Percentiles rank a stretch among this genome's conserved stretches.
phyloP scores from a whole-genome alignment of 331 rosid genomes.

The Rhamnella rubrinervis region DNA sequence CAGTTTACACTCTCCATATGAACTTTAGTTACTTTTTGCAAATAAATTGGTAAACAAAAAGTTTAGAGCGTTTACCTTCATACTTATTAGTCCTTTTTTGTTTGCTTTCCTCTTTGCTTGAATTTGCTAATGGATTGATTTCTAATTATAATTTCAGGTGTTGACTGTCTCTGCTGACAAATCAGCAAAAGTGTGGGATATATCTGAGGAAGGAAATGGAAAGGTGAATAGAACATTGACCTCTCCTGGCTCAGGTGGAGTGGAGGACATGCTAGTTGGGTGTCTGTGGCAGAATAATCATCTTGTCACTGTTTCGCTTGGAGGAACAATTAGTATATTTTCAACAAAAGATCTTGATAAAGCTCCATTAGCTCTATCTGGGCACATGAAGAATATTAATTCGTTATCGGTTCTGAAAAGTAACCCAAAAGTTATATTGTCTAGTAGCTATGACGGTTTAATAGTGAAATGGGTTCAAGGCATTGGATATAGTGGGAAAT shows the following conservation, averaged over 20 bases:
- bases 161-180: constrained; percentile 96
- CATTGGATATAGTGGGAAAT: constrained; percentile 75
- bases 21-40: too few species aligned
- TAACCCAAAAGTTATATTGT: constrained; percentile 67
- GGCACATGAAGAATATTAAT: constrained; percentile 90
- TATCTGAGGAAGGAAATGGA: constrained; percentile 74
- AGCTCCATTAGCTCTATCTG: constrained; percentile 65
- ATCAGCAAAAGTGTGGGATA: constrained; percentile 87
- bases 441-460: constrained; percentile 92
- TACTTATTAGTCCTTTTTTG: not conserved
- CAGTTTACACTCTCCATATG: too few species aligned
- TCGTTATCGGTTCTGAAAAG: constrained; percentile 69
- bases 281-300: constrained; percentile 82
- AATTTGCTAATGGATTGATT: constrained; percentile 27
- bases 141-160: constrained; percentile 48
- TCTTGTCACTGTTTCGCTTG: constrained; percentile 86
- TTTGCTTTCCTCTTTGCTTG: constrained; percentile 1
- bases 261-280: constrained; percentile 96
- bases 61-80: not conserved
- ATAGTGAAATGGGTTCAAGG: constrained; percentile 92
- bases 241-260: constrained; percentile 74
- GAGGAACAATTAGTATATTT: constrained; percentile 75
- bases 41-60: not conserved
- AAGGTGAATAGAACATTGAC: constrained; percentile 69
- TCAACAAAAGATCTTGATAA: constrained; percentile 77